Evolutionary conservation across 176 grass and related monocot genomes (phyloP).

Genomic region (Panicum miliaceum): DNA sequence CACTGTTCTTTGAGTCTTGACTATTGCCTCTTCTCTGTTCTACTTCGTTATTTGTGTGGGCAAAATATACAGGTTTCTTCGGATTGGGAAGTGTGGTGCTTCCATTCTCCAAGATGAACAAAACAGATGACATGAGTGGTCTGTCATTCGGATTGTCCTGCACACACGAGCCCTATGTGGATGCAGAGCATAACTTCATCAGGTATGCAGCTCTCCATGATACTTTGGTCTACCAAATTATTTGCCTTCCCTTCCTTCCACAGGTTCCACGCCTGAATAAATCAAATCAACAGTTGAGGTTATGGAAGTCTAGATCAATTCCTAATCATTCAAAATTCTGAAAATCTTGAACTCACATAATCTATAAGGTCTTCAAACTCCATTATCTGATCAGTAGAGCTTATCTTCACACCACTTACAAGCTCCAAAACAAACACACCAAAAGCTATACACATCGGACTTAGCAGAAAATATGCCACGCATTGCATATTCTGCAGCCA

Average conservation of each 20-base stretch:
- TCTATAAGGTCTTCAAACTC: conserved; percentile 38
- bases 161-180: conserved; percentile 33
- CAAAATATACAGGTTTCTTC: background rate
- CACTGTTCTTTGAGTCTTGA: background rate
- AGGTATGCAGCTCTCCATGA: conserved; percentile 27
- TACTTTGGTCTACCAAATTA: conserved; percentile 41
- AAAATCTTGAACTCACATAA: conserved; percentile 39
- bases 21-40: background rate
- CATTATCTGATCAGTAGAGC: conserved; percentile 10
- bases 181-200: conserved; percentile 41
- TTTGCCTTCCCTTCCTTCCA: background rate
- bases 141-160: conserved; percentile 46
- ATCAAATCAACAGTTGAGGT: background rate
- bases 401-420: conserved; percentile 45
- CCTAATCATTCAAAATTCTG: background rate
- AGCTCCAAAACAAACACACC: conserved; percentile 50
- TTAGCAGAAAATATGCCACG: conserved; percentile 50
- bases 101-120: conserved; percentile 43
- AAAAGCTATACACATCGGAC: conserved; percentile 54
- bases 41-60: background rate
- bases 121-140: conserved; percentile 41
- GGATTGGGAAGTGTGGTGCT: conserved; percentile 11
- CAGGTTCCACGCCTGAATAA: conserved; percentile 41
- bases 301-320: background rate
- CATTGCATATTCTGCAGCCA: conserved; percentile 59